These are phyloP conservation scores for Lotus japonicus DNA, from an alignment of 306 rosid genomes.

Conservation along the genomic window DNA sequence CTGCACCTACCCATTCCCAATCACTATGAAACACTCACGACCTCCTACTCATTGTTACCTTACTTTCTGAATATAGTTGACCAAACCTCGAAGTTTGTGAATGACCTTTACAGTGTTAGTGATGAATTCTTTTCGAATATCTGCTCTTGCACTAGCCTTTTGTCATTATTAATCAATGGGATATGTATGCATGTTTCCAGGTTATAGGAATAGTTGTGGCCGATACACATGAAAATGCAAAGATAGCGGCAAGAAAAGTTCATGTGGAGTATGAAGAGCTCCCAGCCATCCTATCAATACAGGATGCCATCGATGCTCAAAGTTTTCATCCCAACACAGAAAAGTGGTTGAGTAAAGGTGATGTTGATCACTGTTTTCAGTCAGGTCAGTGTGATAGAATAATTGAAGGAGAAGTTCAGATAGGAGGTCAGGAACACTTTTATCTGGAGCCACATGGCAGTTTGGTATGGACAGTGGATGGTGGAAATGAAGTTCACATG, in stretches of 20 bases:
- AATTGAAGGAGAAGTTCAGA: constrained; percentile 77
- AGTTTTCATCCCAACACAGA: constrained; percentile 77
- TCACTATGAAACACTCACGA: neutral
- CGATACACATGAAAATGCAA: constrained; percentile 94
- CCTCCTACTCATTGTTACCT: neutral
- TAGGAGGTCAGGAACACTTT: constrained; percentile 98
- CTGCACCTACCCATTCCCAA: neutral
- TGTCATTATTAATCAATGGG: constrained; percentile 4
- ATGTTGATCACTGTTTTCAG: constrained; percentile 73
- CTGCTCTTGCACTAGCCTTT: constrained; percentile 16
- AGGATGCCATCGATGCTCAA: constrained; percentile 72
- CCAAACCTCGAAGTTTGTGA: neutral
- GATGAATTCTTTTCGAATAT: constrained; percentile 5
- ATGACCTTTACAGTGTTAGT: constrained; percentile 2
- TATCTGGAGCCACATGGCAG: constrained; percentile 87
- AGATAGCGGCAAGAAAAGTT: constrained; percentile 66
- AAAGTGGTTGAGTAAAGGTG: constrained; percentile 64
- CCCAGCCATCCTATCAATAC: constrained; percentile 73
- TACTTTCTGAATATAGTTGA: neutral
- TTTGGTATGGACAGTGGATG: constrained; percentile 80
- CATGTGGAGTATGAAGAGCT: constrained; percentile 73
- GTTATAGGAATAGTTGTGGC: constrained; percentile 89
- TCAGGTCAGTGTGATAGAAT: constrained; percentile 73
- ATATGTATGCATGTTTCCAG: constrained; percentile 35
- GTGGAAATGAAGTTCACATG: constrained; percentile 97